These are phyloP conservation scores for Ploettnerulaceae sp. DNA, from an alignment of 2,329 filamentous ascomycete species.

Conservation along the genomic window DNA sequence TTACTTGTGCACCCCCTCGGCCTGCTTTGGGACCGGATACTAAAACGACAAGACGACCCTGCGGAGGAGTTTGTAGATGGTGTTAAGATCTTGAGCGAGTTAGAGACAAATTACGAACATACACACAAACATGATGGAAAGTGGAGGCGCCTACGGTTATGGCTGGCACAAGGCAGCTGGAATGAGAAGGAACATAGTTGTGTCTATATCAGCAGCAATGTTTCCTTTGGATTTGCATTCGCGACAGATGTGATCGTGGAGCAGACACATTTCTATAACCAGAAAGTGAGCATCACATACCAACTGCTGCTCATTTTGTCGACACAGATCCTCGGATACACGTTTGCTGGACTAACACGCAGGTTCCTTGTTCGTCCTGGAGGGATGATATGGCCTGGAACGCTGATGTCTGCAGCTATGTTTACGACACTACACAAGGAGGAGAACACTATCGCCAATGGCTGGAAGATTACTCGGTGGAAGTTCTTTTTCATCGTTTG, in stretches of 20 bases:
- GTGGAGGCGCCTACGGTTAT: constrained; percentile 52
- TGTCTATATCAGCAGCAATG: constrained; percentile 85
- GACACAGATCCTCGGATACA: constrained; percentile 81
- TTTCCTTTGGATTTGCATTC: constrained; percentile 85
- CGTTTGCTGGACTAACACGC: constrained; percentile 76
- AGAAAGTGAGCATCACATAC: constrained; percentile 70
- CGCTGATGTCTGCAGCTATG: constrained; percentile 84
- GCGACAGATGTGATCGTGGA: constrained; percentile 88
- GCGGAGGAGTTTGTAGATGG: constrained; percentile 54
- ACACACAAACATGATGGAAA: constrained; percentile 14
- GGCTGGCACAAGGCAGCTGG: constrained; percentile 77
- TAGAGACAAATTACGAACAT: constrained; percentile 25
- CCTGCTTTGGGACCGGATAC: constrained; percentile 67
- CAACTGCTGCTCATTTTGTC: constrained; percentile 80
- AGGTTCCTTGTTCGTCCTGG: constrained; percentile 79
- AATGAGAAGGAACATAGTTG: constrained; percentile 87
- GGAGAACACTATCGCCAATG: constrained; percentile 74
- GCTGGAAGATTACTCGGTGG: constrained; percentile 78
- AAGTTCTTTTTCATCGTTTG: constrained; percentile 78
- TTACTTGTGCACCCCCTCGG: constrained; percentile 81
- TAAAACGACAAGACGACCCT: constrained; percentile 57
- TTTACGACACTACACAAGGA: constrained; percentile 82
- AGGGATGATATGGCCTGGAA: constrained; percentile 89
- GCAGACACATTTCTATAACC: constrained; percentile 84
- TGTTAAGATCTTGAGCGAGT: constrained; percentile 28